These are phyloP conservation scores for Plectranthus barbatus DNA, from an alignment of 257 asterid genomes.

Conservation along the genomic window DNA sequence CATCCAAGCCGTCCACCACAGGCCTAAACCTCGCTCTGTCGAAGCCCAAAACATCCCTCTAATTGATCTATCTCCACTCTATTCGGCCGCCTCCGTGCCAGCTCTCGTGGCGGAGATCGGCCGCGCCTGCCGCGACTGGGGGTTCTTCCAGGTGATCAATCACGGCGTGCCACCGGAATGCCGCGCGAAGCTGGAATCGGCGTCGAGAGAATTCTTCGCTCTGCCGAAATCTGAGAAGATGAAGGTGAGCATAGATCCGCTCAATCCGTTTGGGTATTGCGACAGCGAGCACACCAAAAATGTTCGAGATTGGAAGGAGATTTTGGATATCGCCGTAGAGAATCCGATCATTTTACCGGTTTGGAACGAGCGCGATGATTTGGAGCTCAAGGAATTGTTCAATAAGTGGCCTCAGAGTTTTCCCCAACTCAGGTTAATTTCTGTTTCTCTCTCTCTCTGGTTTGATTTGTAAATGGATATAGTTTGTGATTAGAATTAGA, in stretches of 20 bases:
- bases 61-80: conserved; percentile 29
- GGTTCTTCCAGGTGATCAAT: conserved; percentile 39
- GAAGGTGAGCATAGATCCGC: conserved; percentile 27
- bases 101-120: conserved; percentile 18
- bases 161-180: conserved; percentile 25
- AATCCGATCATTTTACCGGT: conserved; percentile 22
- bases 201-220: conserved; percentile 25
- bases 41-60: conserved; percentile 25
- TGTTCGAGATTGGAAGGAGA: conserved; percentile 40
- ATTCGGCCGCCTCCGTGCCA: not conserved
- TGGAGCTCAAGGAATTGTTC: conserved; percentile 11
- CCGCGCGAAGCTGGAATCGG: conserved; percentile 19
- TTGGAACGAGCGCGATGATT: conserved; percentile 21
- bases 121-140: conserved; percentile 30
- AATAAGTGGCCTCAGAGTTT: conserved; percentile 29
- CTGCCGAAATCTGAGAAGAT: conserved; percentile 30
- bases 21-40: conserved; percentile 15
- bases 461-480: not conserved
- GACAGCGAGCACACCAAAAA: conserved; percentile 36
- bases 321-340: conserved; percentile 25
- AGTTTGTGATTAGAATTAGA: not conserved
- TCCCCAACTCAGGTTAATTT: conserved; percentile 22
- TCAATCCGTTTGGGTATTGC: conserved; percentile 28
- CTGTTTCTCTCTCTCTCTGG: not conserved
- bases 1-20: conserved; percentile 28